Evolutionary conservation across 1,139 yeast species (phyloP).

Genomic region (Schizosaccharomyces versatilis): DNA sequence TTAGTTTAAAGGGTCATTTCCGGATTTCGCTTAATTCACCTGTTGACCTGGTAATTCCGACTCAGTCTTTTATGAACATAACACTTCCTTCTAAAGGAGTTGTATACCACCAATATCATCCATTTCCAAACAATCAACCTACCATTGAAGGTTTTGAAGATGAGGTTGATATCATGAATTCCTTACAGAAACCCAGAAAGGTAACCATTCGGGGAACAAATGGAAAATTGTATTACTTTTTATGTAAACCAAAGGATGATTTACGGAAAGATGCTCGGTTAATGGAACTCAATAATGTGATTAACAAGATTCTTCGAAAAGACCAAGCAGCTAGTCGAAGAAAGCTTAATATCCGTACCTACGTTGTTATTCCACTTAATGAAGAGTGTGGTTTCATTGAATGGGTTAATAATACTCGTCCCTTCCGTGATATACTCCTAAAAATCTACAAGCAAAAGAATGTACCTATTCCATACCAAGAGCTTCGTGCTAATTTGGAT

Average conservation of each 20-base stretch:
- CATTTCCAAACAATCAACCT: conserved; percentile 27
- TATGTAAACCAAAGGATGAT: conserved; percentile 77
- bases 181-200: conserved; percentile 73
- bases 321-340: conserved; percentile 58
- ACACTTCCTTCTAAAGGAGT: conserved; percentile 33
- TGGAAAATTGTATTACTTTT: conserved; percentile 43
- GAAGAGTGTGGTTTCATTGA: conserved; percentile 82
- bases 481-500: conserved; percentile 11
- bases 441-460: conserved; percentile 23
- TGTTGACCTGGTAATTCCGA: conserved; percentile 60
- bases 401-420: conserved; percentile 69
- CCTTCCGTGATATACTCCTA: conserved; percentile 48
- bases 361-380: conserved; percentile 72
- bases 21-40: conserved; percentile 33
- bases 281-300: conserved; percentile 76
- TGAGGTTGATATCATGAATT: conserved; percentile 43
- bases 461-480: conserved; percentile 13
- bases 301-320: conserved; percentile 45
- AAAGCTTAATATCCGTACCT: conserved; percentile 47
- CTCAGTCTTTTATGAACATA: conserved; percentile 49
- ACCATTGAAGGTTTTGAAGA: conserved; percentile 28
- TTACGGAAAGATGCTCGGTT: conserved; percentile 86
- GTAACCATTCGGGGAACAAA: conserved; percentile 59
- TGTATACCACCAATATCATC: conserved; percentile 25
- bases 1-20: conserved; percentile 24